Evolutionary conservation across 148 eudicot genomes (phyloP), one percentile per base, ranked within the genome.

Genomic region (Fallopia convolvulus): DNA sequence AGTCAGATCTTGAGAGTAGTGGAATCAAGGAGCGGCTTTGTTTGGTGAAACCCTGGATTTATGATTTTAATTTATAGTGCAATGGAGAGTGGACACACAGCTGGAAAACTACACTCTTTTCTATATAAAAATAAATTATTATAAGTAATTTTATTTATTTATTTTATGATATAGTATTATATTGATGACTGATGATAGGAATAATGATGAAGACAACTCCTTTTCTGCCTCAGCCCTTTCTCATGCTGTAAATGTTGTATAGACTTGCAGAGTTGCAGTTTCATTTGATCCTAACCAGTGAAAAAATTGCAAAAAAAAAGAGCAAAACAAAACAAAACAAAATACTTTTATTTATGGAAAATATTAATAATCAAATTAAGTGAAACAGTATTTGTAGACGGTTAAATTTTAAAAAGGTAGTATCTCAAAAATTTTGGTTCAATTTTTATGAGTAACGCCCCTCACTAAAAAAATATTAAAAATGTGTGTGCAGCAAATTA

Each of bases 91-190:
- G 72, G 44, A 68, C 72, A 68, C 72, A 68, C 72, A 68, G 72
- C 72, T 68, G 72, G 42, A 68, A 68, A 68, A 68, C 10, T 68
- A 10, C 40, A 32, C 40, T 68, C 72, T 36, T 33, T 68, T 39
- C 17, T 5, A 1, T 55, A 1, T 55, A 10, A 7, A 53, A 53
- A 6, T 33, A 33, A 14, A 33, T 17, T 33, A 5, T 63, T 13
- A 17, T 17, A 55, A 55, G 7, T 3, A 17, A 55, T 15, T 53
- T 55, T 55, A 55, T 15, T 53, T 55, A 18, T 15, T 55, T 17
- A n/a, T n/a, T n/a, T n/a, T n/a, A n/a, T 15, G 60, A 17, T 15
- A 6, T 55, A 12, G 30, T 26, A 1, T 30, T 68, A 15, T 68
- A 68, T 10, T 30, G 15, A 33, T 21, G 72, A 33, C 15, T 68